Conservation (phyloP, 169 alveolate genomes). For the Cryptosporidium sp. region DNA sequence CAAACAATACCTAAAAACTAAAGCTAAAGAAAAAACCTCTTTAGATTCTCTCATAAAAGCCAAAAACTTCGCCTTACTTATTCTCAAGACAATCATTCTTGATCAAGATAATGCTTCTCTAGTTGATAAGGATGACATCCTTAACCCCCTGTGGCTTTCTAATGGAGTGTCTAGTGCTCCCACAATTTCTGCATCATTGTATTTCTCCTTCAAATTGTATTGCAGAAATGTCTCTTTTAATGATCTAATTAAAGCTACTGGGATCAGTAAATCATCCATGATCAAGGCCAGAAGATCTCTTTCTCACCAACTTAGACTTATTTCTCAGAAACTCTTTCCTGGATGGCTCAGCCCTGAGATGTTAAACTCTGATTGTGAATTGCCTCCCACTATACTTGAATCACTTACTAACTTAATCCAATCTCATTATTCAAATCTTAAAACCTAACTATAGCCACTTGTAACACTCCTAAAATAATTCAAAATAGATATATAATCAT, state of each 20-base stretch:
- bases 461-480: background rate
- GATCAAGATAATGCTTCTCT: background rate
- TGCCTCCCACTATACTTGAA: slow-evolving; percentile 34
- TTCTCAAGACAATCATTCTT: background rate
- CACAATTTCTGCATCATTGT: slow-evolving; percentile 28
- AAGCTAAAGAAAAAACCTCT: background rate
- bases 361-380: background rate
- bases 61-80: slow-evolving; percentile 17
- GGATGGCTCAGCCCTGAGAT: slow-evolving; percentile 41
- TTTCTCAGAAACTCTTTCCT: slow-evolving; percentile 38
- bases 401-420: slow-evolving; percentile 20
- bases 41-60: slow-evolving; percentile 26
- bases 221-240: slow-evolving; percentile 19
- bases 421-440: background rate
- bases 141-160: slow-evolving; percentile 31
- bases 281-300: slow-evolving; percentile 15
- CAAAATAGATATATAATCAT: too few relatives aligned
- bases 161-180: slow-evolving; percentile 51
- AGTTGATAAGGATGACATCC: slow-evolving; percentile 12
- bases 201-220: slow-evolving; percentile 10
- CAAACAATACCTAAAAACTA: background rate
- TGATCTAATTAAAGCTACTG: slow-evolving; percentile 22
- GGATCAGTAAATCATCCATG: slow-evolving; percentile 32
- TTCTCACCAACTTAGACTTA: background rate
- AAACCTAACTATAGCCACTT: background rate